Conservation (phyloP, 306 rosid genomes). For the Luffa aegyptiaca region DNA sequence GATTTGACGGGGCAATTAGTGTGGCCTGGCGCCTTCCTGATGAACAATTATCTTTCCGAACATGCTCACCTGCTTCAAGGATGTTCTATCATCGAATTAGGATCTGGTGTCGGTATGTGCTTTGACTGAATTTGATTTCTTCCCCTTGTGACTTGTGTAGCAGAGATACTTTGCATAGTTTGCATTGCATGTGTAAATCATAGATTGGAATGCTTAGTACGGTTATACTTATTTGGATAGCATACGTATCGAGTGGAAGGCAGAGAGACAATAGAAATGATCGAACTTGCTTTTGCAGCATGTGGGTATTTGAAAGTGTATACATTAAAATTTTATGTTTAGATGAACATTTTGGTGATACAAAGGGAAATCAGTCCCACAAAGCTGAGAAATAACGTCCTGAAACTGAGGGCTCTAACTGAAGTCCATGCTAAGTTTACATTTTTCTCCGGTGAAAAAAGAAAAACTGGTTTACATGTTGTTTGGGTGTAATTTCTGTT, state of each 20-base stretch:
- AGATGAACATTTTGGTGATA: neutral
- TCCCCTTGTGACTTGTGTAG: neutral
- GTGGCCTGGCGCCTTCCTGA: slow-evolving; percentile 92
- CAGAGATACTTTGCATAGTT: neutral
- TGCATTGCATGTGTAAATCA: neutral
- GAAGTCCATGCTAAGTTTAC: neutral
- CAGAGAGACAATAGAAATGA: neutral
- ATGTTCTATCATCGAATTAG: slow-evolving; percentile 61
- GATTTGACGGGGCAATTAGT: slow-evolving; percentile 94
- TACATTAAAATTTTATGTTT: neutral
- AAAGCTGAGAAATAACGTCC: neutral
- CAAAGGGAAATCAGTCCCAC: neutral
- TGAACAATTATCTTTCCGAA: slow-evolving; percentile 72
- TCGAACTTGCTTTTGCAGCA: neutral
- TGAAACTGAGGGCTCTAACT: neutral
- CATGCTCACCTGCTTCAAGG: slow-evolving; percentile 51
- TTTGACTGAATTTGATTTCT: slow-evolving; percentile 9
- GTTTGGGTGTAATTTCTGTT: too few relatives aligned
- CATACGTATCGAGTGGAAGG: neutral
- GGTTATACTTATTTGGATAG: neutral
- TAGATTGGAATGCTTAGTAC: neutral
- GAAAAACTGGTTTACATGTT: too few relatives aligned
- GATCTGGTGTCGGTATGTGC: slow-evolving; percentile 89
- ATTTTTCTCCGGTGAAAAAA: too few relatives aligned
- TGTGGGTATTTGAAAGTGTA: neutral